Evolutionary conservation across 306 rosid genomes (phyloP).

Genomic region (Glycine tomentella): DNA sequence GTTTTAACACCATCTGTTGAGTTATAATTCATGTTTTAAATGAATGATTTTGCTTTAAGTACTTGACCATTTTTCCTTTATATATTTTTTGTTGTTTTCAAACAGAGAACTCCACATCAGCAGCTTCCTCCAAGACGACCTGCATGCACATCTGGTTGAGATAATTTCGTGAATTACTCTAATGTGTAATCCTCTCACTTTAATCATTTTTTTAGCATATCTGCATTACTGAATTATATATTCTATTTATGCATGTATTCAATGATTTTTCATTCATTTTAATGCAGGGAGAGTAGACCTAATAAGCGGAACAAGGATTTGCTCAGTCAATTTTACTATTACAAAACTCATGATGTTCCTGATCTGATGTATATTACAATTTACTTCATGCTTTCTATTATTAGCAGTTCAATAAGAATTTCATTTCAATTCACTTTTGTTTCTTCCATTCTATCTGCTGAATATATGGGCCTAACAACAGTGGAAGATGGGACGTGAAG

Average conservation of each 20-base stretch:
- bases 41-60: no score
- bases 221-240: background rate
- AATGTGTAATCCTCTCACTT: background rate
- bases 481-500: background rate
- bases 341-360: conserved; percentile 17
- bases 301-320: conserved; percentile 38
- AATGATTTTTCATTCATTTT: background rate
- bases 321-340: conserved; percentile 42
- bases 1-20: background rate
- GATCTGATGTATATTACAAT: conserved; percentile 38
- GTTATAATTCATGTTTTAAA: background rate
- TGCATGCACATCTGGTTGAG: conserved; percentile 74
- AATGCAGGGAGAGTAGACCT: conserved; percentile 55
- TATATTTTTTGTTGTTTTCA: no score
- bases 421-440: conserved; percentile 4
- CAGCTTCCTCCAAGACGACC: conserved; percentile 95
- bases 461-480: background rate
- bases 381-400: conserved; percentile 37
- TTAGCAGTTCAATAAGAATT: conserved; percentile 46
- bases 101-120: conserved; percentile 90
- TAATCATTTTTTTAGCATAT: background rate
- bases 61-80: no score
- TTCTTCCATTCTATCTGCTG: background rate
- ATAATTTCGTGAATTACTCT: conserved; percentile 55
- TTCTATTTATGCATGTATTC: background rate